Evolutionary conservation across 208 protist species (phyloP), one percentile per base, ranked within the genome.

Genomic region (Leishmania lainsoni): DNA sequence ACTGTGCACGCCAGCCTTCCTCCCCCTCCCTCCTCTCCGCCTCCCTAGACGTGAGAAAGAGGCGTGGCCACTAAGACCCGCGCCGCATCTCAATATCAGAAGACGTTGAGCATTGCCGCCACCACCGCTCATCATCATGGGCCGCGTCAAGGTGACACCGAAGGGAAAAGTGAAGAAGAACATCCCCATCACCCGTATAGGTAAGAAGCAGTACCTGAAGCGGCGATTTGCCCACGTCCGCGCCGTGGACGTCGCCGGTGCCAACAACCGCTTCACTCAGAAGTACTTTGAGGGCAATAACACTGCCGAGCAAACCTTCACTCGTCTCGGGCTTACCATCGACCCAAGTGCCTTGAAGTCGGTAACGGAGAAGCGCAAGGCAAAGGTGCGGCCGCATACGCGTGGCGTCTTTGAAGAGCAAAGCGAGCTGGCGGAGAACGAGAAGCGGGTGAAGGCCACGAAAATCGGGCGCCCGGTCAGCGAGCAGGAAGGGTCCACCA

Each of bases 91-190:
- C 35, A 35, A 5, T 10, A 20, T 39, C 5, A 59, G 17, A 16
- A 59, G 54, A 22, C 54, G 17, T 59, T 14, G 17, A 59, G 14
- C 54, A 63, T 22, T 58, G 54, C 54, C 20, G 54, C 29, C 10
- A 39, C 32, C 32, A 39, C 14, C 29, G 10, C 16, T 3, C 39
- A 29, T 58, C 49, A 75, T 17, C 39, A 96, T 96, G 93, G 86
- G 93, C 35, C 90, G 93, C 17, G 9, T 96, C 10, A 89, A 89
- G 72, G 93, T 96, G 9, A 95, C 93, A 3, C 90, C 90, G 22
- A 95, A 97, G 81, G 90, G 91, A 17, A 95, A 95, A 72, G 90
- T 92, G 17, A 93, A 94, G 86, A 92, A 92, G 71, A 97, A 95
- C 82, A 95, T 97, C 76, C 92, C 93, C 76, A 93, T 97, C 86